Base-by-base conservation (phyloP, 2,329 filamentous ascomycete species). In the Cordyceps sp. region DNA sequence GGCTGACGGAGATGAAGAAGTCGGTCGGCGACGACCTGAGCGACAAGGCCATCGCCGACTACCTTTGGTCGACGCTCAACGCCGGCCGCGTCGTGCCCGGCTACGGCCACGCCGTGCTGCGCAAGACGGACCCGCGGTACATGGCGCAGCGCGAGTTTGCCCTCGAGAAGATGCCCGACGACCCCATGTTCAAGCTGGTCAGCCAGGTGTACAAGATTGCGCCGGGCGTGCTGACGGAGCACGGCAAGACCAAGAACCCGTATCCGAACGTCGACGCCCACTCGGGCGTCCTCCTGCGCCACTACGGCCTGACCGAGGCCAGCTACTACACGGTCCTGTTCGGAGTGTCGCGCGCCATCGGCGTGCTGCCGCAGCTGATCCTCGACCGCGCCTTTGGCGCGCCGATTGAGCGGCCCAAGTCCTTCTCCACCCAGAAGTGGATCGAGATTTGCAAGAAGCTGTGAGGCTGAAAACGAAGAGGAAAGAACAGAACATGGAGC, bases 201-300 rank as follows among this genome's bases (percentile, higher is more conserved):
- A 92, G 82, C 73, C 90, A 98, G 70, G 90, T 98, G 49, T 98
- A 96, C 82, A 98, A 98, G 83, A 96, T 98, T 51, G 90, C 90
- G 43, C 90, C 90, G 43, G 81, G 79, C 53, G 90, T 98, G 50
- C 72, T 98, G 58, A 98, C 90, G 45, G 85, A 98, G 78, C 90
- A 98, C 70, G 90, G 90, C 68, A 98, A 98, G 83, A 96, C 88
- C 72, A 96, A 96, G 82, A 94, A 96, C 81, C 88, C 88, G 45
- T 96, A 73, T 74, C 90, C 90, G 62, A 96, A 96, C 69, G 86
- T 96, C 53, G 88, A 96, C 55, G 86, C 88, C 53, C 90, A 96
- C 80, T 94, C 86, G 21, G 90, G 90, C 72, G 90, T 98, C 45
- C 83, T 98, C 45, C 83, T 98, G 48, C 90, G 98, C 71, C 90